A percentile compares a stretch with the other conserved stretches of the same genome.
These are phyloP conservation scores for Hordeum vulgare DNA, from an alignment of 176 grass and related monocot species.

Conservation along the genomic window MorexV3_pseudomolecules_assembly NC_058523.1:547483175-547483674, in stretches of 20 bases:
- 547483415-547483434: neutral
- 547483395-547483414: neutral
- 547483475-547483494: neutral
- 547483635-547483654: too few relatives aligned
- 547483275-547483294: neutral
- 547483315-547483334: neutral
- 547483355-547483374: too few relatives aligned
- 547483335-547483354: too few relatives aligned
- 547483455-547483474: neutral
- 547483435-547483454: neutral
- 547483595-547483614: too few relatives aligned
- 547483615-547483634: too few relatives aligned
- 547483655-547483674: too few relatives aligned
- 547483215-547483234: neutral
- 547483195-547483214: neutral
- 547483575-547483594: too few relatives aligned
- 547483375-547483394: neutral
- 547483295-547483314: neutral
- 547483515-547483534: neutral
- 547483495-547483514: neutral
- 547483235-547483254: neutral
- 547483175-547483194: too few relatives aligned
- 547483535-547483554: neutral
- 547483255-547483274: neutral
- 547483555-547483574: too few relatives aligned